These are phyloP conservation scores for Karstenula rhodostoma DNA, from an alignment of 2,329 filamentous ascomycete genomes.

Conservation along the genomic window DNA sequence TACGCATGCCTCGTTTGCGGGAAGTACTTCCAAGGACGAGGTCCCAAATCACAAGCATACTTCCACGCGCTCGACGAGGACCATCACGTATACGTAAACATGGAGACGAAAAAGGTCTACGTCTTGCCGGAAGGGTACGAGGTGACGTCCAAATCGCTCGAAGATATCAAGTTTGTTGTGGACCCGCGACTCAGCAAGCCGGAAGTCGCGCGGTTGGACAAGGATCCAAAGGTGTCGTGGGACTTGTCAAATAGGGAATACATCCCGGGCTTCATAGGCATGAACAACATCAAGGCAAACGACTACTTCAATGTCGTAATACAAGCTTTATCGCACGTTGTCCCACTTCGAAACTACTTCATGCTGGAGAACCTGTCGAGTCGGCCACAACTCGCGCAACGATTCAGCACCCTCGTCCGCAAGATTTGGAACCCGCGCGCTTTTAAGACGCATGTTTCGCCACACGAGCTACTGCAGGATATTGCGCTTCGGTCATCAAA, in stretches of 20 bases:
- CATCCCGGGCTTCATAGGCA: slow-evolving; percentile 91
- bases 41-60: slow-evolving; percentile 94
- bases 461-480: slow-evolving; percentile 95
- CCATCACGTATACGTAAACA: slow-evolving; percentile 98
- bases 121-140: slow-evolving; percentile 97
- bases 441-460: slow-evolving; percentile 96
- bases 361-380: slow-evolving; percentile 82
- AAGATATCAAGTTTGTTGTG: slow-evolving; percentile 98
- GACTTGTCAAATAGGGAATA: slow-evolving; percentile 87
- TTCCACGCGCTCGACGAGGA: slow-evolving; percentile 95
- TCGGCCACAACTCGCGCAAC: slow-evolving; percentile 81
- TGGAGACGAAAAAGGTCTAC: slow-evolving; percentile 90
- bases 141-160: slow-evolving; percentile 90
- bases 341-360: slow-evolving; percentile 88
- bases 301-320: slow-evolving; percentile 97
- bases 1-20: slow-evolving; percentile 97
- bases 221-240: slow-evolving; percentile 68
- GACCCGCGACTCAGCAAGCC: slow-evolving; percentile 84
- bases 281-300: slow-evolving; percentile 99
- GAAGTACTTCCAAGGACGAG: slow-evolving; percentile 96
- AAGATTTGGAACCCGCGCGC: slow-evolving; percentile 98
- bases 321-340: slow-evolving; percentile 88
- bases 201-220: slow-evolving; percentile 83
- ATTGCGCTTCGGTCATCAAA: slow-evolving; percentile 90
- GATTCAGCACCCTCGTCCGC: slow-evolving; percentile 87